Base-by-base conservation (phyloP, 78 protist genomes). In the Emiliania huxleyi region DNA sequence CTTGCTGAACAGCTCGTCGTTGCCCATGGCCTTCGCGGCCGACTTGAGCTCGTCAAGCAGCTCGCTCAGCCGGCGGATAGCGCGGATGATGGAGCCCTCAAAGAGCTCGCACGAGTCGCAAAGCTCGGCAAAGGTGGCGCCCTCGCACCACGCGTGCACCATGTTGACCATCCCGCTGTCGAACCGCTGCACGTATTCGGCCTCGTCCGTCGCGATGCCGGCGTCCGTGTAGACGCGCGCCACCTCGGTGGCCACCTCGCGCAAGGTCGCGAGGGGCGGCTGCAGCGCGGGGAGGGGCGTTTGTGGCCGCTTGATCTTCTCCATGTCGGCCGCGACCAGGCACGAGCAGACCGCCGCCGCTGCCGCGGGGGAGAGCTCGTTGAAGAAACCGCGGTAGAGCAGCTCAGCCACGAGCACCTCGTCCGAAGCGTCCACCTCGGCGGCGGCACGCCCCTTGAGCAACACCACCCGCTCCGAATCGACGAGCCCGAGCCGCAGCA, bases 1-100 rank as follows among this genome's bases (percentile, higher is more conserved):
- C 95, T 96, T 98, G 44, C 49, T 79, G 52, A 94, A 97, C 23
- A 98, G 94, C 48, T 96, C 99, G 21, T 42, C 73, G 90, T 97
- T 96, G 83, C 99, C 99, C 22, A 98, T 98, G 44, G 96, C 95
- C 92, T 97, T 97, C 44, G 99, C 93, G 4, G 99, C 99, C 15
- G 26, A 33, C 3, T 92, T 88, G 91, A 98, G 62, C 89, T 99
- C 99, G 29, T 97, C 48, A 37, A 99, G 91, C 33, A 99, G 87
- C 96, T 99, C 99, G 62, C 98, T 96, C 19, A 97, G 77, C 23
- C 98, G 21, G 15, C 97, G 69, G 37, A 98, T 92, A 69, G 90
- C 69, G 25, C 99, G 90, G 45, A 99, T 95, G 42, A 99, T 56
- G 19, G 85, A 12, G 69, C 99, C 99, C 88, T 99, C 99, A 46